Percentiles rank a stretch among this genome's conserved stretches.
These are phyloP conservation scores for Pleurotus platypus DNA, from an alignment of 768 basidiomycete genomes.

Conservation along the genomic window DNA sequence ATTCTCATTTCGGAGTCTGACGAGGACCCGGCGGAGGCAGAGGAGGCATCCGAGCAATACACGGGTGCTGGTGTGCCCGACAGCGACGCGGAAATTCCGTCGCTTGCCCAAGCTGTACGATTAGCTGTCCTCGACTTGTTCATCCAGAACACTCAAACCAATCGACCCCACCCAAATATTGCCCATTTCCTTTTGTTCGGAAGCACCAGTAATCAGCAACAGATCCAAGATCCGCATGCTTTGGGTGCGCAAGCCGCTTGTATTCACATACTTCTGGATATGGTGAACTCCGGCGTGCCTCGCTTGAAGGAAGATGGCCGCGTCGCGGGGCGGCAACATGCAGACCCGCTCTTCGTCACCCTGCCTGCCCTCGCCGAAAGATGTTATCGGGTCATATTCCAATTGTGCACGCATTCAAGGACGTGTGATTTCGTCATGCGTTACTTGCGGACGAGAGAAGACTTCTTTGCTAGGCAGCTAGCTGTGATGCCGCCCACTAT, in stretches of 20 bases:
- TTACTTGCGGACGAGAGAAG: constrained; percentile 82
- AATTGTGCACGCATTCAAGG: constrained; percentile 82
- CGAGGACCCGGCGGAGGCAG: constrained; percentile 58
- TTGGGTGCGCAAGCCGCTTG: constrained; percentile 67
- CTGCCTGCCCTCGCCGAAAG: constrained; percentile 83
- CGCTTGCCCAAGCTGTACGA: constrained; percentile 66
- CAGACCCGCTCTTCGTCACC: constrained; percentile 54
- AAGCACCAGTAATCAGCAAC: constrained; percentile 49
- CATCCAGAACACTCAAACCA: constrained; percentile 66
- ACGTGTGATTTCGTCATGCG: constrained; percentile 81
- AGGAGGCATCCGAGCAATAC: constrained; percentile 53
- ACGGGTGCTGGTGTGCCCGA: constrained; percentile 77
- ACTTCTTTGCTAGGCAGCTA: constrained; percentile 89
- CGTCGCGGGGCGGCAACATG: constrained; percentile 29
- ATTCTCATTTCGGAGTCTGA: constrained; percentile 59
- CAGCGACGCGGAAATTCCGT: constrained; percentile 37
- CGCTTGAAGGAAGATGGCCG: constrained; percentile 43
- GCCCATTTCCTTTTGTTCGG: constrained; percentile 88
- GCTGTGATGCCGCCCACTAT: constrained; percentile 65
- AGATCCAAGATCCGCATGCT: constrained; percentile 77
- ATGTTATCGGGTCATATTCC: constrained; percentile 78
- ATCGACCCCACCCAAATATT: constrained; percentile 70
- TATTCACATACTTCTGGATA: constrained; percentile 76
- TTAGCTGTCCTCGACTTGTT: constrained; percentile 79
- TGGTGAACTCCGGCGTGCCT: constrained; percentile 72